Base-by-base conservation (phyloP, 1,139 yeast genomes). In the Lodderomyces metapsilosis region DNA sequence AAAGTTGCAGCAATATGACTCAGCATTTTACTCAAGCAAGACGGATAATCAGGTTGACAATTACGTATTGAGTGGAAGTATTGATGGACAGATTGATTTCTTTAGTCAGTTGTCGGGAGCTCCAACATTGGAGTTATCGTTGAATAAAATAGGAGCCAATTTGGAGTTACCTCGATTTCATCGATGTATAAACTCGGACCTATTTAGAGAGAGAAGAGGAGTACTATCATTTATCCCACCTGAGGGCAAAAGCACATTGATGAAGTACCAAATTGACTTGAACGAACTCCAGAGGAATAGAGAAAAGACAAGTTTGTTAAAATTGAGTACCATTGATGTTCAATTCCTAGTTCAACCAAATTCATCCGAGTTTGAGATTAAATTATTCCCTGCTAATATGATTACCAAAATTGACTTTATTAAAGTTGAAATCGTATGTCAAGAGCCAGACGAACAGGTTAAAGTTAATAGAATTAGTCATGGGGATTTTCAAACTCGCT, bases 221-320 rank as follows among this genome's bases (percentile, higher is more conserved):
- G 49, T 66, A 0, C 57, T 89, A 34, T 69, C 80, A 12, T 88
- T 91, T 54, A 74, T 86, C 16, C 98, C 98, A 3, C 96, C 98
- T 0, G 97, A 92, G 59, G 98, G 95, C 4, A 74, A 69, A 47
- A 78, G 82, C 33, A 70, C 76, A 4, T 60, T 92, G 15, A 76
- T 84, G 74, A 66, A 76, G 18, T 92, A 92, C 57, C 69, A 76
- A 5, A 60, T 86, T 24, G 87, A 86, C 45, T 58, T 78, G 31
- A 46, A 44, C 12, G 33, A 39, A 13, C 36, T 40, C 13, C 33
- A 31, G 9, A 24, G 32, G 12, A 40, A 46, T 23, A 50, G 48
- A 18, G 54, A 56, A 13, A 61, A 58, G 34, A 43, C 50, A 31
- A 55, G 54, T 13, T 52, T 60, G 58, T 51, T 75, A 16, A 94